Evolutionary conservation across 2,329 filamentous ascomycete genomes (phyloP), one percentile per base, ranked within the genome.

Genomic region (Amylocarpus encephaloides): DNA sequence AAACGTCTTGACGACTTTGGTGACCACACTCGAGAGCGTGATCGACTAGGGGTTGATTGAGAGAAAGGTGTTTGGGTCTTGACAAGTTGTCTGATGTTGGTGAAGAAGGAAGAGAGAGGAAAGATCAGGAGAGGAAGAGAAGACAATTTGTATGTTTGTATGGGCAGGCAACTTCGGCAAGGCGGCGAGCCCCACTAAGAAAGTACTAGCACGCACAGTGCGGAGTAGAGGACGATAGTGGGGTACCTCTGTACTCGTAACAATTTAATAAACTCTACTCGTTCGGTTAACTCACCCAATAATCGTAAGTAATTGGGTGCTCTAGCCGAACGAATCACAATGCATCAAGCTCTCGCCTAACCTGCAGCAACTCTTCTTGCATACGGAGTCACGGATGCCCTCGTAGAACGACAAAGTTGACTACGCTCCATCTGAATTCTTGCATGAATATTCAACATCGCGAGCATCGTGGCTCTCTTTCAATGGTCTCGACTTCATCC

Each of bases 1-100:
- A 85, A 95, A 96, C 91, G 89, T 95, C 76, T 88, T 95, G 88
- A 80, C 85, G 84, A 76, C 78, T 69, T 68, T 68, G 52, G 58
- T 63, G 66, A 68, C 60, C 64, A 62, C 61, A 62, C 60, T 60
- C 58, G 53, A 49, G 56, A 54, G 62, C 61, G 63, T 53, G 60
- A 66, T 65, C 63, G 30, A 45, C 26, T 50, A 10, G 43, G 36
- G 44, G 42, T 49, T 46, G 45, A 51, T 44, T 52, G 50, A 26
- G 40, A 35, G 43, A 38, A 46, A 30, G 39, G 30, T 15, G 18
- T 29, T 32, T 26, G 15, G n/a, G 32, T 35, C 4, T 29, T 15
- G 15, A 34, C 18, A 30, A 5, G 15, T 36, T 46, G 36, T 43
- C 46, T 41, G 35, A 38, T n/a, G 38, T 46, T 45, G 43, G 30